Base-by-base conservation (phyloP, 495 filamentous ascomycete species). In the Chlorociboria aeruginascens region DNA sequence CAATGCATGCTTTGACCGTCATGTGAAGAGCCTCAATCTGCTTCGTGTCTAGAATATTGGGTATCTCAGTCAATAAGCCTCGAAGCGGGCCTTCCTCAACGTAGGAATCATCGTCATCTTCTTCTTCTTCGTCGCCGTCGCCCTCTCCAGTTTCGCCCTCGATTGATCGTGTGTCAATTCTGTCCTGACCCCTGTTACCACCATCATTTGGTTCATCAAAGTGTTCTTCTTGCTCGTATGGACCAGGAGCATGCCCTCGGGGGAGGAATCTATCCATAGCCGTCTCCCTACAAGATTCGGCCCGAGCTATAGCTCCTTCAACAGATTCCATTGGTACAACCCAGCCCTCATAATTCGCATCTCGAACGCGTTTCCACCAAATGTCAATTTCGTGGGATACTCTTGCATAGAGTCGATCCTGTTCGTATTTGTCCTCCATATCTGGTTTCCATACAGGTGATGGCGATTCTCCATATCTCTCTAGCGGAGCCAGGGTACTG, bases 21-120 rank as follows among this genome's bases (percentile, higher is more conserved):
- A 96, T 93, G 38, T 92, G 89, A 46, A 96, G 67, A 7, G 88
- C 87, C 62, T 95, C 88, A 40, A 96, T 96, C 64, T 96, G 89
- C 38, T 83, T 85, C 0, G 89, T 89, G 28, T 89, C 88, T 12
- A 96, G 71, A 13, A 95, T 89, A 48, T 95, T 81, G n/a, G 89
- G 89, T 28, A 96, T 84, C 61, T 95, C 89, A 4, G 89, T 95
- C 34, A 96, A 63, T 4, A 96, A 68, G 30, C 89, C 89, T 29
- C 83, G 83, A 63, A 94, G 82, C 37, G 84, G 86, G 17, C 86
- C 86, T 46, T 89, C 88, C 16, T 82, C 81, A 51, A 86, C 82
- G 3, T 79, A 80, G 41, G 85, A 83, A 55, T 89, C 85, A 45
- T 94, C 88, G 40, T 85, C 81, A 32, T 79, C 76, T 17, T 86